These are phyloP conservation scores for Nakazawaea wickerhamii DNA, from an alignment of 805 yeast genomes.

Conservation along the genomic window DNA sequence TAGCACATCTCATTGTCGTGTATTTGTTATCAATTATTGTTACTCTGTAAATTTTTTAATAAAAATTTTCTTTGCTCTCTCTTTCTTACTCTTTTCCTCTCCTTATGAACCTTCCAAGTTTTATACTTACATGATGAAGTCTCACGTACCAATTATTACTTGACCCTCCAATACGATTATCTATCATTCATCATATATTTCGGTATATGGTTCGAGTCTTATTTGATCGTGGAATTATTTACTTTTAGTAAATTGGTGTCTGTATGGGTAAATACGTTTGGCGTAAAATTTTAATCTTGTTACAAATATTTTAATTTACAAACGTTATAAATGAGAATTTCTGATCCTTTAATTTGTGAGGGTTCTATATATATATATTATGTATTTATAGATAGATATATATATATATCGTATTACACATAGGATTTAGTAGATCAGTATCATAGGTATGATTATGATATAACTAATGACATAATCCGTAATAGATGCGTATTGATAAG, in stretches of 20 bases:
- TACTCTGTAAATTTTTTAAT: no score
- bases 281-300: conserved; percentile 14
- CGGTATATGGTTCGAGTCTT: conserved; percentile 2
- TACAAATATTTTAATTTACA: conserved; percentile 10
- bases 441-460: conserved; percentile 1
- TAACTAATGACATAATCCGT: neutral
- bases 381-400: no score
- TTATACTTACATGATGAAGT: conserved; percentile 55
- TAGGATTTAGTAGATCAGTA: neutral
- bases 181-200: neutral
- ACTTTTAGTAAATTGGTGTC: conserved; percentile 9
- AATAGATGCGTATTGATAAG: conserved; percentile 8
- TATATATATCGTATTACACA: no score
- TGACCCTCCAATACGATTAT: conserved; percentile 1
- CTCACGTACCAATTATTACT: conserved; percentile 39
- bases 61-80: conserved; percentile 16
- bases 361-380: no score
- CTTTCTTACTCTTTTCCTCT: conserved; percentile 19
- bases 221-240: neutral
- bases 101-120: conserved; percentile 60
- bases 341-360: conserved; percentile 12
- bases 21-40: no score
- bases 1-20: no score
- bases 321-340: conserved; percentile 13
- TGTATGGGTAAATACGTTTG: conserved; percentile 15